A percentile compares a stretch with the other conserved stretches of the same genome.
Evolutionary conservation across 2,329 filamentous ascomycete species (phyloP).

Genomic region (Orbilia javanica): DNA sequence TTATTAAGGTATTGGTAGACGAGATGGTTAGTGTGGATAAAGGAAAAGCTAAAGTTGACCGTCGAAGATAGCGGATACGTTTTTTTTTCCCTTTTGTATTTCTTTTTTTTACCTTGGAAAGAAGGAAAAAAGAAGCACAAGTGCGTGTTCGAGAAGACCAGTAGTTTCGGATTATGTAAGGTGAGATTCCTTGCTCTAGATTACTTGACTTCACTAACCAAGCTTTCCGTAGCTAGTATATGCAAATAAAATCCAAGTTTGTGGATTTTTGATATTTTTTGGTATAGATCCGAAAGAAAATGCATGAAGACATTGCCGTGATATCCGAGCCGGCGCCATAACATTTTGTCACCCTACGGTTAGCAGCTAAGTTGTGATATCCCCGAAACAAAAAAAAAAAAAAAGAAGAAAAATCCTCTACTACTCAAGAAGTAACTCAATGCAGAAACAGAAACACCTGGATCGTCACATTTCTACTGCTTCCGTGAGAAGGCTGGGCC

Average conservation of each 20-base stretch:
- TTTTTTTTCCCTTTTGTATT: not conserved
- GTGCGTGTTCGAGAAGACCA: not conserved
- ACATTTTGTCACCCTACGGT: too few relatives aligned
- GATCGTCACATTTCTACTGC: not conserved
- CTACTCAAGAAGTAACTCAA: too few relatives aligned
- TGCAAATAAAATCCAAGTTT: too few relatives aligned
- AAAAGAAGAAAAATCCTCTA: too few relatives aligned
- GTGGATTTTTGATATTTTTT: not conserved
- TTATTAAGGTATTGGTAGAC: slow-evolving; percentile 7
- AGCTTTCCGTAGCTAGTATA: too few relatives aligned
- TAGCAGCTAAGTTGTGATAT: too few relatives aligned
- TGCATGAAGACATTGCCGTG: not conserved
- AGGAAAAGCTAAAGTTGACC: not conserved
- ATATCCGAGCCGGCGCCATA: slow-evolving; percentile 2
- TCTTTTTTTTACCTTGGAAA: too few relatives aligned
- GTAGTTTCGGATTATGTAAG: not conserved
- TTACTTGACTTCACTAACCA: not conserved
- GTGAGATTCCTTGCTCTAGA: not conserved
- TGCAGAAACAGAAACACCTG: too few relatives aligned
- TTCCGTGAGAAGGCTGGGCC: not conserved
- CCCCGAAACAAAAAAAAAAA: too few relatives aligned
- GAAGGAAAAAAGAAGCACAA: not conserved
- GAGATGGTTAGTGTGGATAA: not conserved
- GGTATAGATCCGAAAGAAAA: not conserved
- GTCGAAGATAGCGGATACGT: not conserved